Conservation (phyloP, 257 asterid genomes). For the Solanum piurae region DNA sequence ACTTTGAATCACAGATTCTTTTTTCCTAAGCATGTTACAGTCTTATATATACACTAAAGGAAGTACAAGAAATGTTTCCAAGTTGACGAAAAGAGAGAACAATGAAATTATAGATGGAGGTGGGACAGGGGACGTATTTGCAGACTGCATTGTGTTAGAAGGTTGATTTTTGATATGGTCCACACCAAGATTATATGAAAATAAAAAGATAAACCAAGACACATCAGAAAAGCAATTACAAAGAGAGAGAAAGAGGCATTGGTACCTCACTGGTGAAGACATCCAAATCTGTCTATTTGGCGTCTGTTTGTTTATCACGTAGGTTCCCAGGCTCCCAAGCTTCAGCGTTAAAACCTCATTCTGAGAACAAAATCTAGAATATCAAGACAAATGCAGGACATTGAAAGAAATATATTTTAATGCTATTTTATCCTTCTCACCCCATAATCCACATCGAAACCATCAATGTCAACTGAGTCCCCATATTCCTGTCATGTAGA, state of each 20-base stretch:
- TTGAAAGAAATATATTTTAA: background rate
- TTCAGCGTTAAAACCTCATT: conserved; percentile 85
- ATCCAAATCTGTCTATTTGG: conserved; percentile 95
- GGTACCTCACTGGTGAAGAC: conserved; percentile 94
- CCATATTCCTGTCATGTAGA: conserved; percentile 58
- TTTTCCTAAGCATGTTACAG: background rate
- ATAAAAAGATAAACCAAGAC: background rate
- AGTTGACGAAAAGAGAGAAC: background rate
- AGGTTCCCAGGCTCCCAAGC: conserved; percentile 83
- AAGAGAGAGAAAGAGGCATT: background rate
- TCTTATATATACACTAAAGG: background rate
- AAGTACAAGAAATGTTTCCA: background rate
- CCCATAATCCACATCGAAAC: conserved; percentile 85
- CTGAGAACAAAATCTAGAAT: conserved; percentile 23
- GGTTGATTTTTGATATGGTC: background rate
- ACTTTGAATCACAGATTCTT: background rate
- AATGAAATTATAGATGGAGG: background rate
- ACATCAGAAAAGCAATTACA: background rate
- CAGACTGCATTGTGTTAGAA: background rate
- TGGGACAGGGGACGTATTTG: background rate
- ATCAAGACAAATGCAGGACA: background rate
- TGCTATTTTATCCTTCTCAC: conserved; percentile 25
- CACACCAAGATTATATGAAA: background rate
- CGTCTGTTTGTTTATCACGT: conserved; percentile 88
- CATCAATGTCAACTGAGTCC: conserved; percentile 69